phyloP scores from a whole-genome alignment of 768 basidiomycete genomes.

The Leucosporidium yakuticum region DNA sequence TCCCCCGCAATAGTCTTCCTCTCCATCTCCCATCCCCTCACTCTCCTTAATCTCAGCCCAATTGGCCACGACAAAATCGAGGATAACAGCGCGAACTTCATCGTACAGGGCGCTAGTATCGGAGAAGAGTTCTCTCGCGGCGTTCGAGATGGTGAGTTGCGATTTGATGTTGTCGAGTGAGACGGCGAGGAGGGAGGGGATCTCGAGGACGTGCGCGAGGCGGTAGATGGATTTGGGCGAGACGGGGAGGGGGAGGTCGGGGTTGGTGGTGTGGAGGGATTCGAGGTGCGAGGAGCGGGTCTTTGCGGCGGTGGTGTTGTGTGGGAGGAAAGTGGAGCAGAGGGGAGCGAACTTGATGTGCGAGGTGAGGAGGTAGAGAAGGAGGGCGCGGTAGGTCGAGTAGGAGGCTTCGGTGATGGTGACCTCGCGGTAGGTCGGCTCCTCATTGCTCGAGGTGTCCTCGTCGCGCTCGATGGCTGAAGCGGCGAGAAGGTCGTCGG shows the following conservation, averaged over 20 bases:
- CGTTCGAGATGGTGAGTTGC: neutral
- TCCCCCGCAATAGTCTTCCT: too few species aligned
- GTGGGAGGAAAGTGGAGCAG: neutral
- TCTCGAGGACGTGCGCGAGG: slow-evolving; percentile 7
- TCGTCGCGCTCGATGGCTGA: neutral
- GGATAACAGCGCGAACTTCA: neutral
- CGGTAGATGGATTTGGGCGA: slow-evolving; percentile 12
- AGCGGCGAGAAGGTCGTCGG: neutral
- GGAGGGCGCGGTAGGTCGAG: slow-evolving; percentile 9
- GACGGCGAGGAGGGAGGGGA: neutral
- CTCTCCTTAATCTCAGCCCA: neutral
- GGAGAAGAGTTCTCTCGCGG: neutral
- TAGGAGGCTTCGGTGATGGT: neutral
- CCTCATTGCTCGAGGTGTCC: neutral
- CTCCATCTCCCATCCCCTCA: slow-evolving; percentile 6
- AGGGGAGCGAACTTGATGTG: slow-evolving; percentile 2
- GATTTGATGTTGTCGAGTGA: neutral
- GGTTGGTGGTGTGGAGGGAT: neutral
- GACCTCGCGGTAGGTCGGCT: neutral
- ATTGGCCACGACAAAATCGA: neutral
- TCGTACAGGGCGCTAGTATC: neutral
- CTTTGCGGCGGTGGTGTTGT: neutral
- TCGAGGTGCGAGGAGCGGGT: neutral
- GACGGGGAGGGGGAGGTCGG: neutral
- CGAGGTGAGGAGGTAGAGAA: slow-evolving; percentile 5